Evolutionary conservation across 805 yeast genomes (phyloP).

Genomic region (Cyberlindnera meyerae): DNA sequence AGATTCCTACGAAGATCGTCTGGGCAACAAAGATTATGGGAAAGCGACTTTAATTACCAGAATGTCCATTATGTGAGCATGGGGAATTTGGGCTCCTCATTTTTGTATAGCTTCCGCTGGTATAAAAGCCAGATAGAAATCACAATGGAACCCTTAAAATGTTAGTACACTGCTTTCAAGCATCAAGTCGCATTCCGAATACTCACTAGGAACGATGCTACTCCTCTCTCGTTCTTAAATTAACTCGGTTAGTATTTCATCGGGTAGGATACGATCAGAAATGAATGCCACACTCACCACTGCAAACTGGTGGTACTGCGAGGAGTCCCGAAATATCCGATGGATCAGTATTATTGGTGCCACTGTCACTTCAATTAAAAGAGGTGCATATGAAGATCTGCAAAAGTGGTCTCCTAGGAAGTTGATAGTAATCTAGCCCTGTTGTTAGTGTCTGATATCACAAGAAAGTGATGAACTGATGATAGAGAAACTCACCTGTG

Average conservation of each 20-base stretch:
- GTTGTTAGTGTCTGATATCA: too few species aligned
- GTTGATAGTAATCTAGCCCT: slow-evolving; percentile 27
- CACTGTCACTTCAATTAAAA: too few species aligned
- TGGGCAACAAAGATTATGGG: slow-evolving; percentile 62
- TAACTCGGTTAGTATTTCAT: too few species aligned
- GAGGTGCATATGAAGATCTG: neutral
- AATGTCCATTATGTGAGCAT: neutral
- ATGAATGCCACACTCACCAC: slow-evolving; percentile 4
- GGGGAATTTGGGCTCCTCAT: neutral
- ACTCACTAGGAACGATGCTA: neutral
- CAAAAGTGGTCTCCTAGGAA: slow-evolving; percentile 9
- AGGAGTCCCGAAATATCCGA: too few species aligned
- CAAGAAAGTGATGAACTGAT: too few species aligned
- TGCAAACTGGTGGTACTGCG: slow-evolving; percentile 2
- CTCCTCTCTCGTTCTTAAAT: slow-evolving; percentile 6
- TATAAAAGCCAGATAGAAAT: neutral
- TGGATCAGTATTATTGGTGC: neutral
- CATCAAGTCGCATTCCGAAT: too few species aligned
- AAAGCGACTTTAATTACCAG: slow-evolving; percentile 38
- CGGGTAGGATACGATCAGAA: too few species aligned
- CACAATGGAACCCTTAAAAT: neutral
- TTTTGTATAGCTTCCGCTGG: slow-evolving; percentile 1
- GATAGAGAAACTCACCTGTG: slow-evolving; percentile 34
- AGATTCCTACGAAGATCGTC: slow-evolving; percentile 57
- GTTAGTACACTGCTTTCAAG: too few species aligned